Conservation (phyloP, 176 grass and related monocot species). For the Secale cereale region DNA sequence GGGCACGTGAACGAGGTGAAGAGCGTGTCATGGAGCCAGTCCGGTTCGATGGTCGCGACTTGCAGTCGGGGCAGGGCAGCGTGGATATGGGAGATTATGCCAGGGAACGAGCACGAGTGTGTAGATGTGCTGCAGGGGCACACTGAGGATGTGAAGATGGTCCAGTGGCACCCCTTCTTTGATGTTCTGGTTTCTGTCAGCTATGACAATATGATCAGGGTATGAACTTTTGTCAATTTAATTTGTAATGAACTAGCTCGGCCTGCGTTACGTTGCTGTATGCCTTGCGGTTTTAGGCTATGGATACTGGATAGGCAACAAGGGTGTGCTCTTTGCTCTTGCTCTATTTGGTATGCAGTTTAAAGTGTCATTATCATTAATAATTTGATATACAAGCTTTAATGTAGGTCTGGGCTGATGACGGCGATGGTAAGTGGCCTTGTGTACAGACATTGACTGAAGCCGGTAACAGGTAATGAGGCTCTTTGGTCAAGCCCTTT, state of each 20-base stretch:
- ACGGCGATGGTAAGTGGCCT: slow-evolving; percentile 84
- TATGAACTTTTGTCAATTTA: slow-evolving; percentile 1
- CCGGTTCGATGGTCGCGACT: slow-evolving; percentile 69
- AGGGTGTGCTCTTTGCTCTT: neutral
- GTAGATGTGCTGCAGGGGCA: slow-evolving; percentile 64
- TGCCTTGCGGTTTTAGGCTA: neutral
- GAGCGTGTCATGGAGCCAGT: slow-evolving; percentile 69
- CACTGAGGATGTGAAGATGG: slow-evolving; percentile 93
- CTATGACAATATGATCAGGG: slow-evolving; percentile 90
- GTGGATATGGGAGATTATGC: slow-evolving; percentile 95
- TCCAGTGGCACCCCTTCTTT: slow-evolving; percentile 84
- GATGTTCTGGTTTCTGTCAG: slow-evolving; percentile 84
- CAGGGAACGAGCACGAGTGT: slow-evolving; percentile 85
- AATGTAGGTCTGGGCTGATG: slow-evolving; percentile 78
- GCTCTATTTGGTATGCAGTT: neutral
- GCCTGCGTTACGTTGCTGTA: neutral
- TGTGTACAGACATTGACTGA: slow-evolving; percentile 86
- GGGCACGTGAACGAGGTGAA: slow-evolving; percentile 96
- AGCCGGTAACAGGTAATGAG: slow-evolving; percentile 36
- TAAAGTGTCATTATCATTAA: neutral
- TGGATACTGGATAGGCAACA: neutral
- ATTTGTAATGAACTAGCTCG: neutral
- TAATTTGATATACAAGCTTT: slow-evolving; percentile 19
- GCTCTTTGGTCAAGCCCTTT: neutral
- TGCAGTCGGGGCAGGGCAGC: slow-evolving; percentile 82